phyloP scores from a whole-genome alignment of 805 yeast genomes.

The Saturnispora zaruensis region DNA sequence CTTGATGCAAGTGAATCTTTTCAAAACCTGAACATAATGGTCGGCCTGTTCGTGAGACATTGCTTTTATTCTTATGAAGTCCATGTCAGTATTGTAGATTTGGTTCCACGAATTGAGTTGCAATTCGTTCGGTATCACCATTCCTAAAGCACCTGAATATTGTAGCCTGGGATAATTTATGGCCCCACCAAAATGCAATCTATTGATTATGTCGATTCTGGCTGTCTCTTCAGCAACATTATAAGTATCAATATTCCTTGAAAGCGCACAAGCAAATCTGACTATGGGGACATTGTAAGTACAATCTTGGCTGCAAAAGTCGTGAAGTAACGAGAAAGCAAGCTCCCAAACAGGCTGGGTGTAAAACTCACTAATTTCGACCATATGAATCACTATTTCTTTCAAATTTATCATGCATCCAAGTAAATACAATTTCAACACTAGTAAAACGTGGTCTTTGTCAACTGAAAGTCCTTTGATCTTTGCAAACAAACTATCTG shows the following conservation, averaged over 20 bases:
- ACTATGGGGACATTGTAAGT: not conserved
- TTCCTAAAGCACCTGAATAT: conserved; percentile 4
- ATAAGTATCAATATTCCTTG: not conserved
- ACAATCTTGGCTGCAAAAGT: not conserved
- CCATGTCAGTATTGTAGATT: not conserved
- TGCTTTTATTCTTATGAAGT: conserved; percentile 1
- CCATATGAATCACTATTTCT: conserved; percentile 1
- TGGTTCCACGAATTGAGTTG: not conserved
- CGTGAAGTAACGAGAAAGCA: not conserved
- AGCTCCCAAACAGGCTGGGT: not conserved
- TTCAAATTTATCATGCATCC: not conserved
- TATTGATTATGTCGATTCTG: not conserved
- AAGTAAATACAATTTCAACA: not conserved
- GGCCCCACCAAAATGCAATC: not conserved
- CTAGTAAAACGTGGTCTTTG: not conserved
- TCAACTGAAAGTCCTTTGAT: not conserved
- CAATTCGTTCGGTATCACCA: not conserved
- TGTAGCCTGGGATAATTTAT: not conserved
- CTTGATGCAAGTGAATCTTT: not conserved
- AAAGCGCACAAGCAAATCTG: conserved; percentile 1
- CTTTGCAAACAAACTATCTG: not conserved
- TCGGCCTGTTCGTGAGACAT: not conserved
- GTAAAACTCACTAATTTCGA: conserved; percentile 1
- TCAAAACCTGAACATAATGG: not conserved
- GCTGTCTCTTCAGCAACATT: not conserved